Conservation (phyloP, 1,284 basidiomycete genomes). For the Cutaneotrichosporon arboriforme region DNA sequence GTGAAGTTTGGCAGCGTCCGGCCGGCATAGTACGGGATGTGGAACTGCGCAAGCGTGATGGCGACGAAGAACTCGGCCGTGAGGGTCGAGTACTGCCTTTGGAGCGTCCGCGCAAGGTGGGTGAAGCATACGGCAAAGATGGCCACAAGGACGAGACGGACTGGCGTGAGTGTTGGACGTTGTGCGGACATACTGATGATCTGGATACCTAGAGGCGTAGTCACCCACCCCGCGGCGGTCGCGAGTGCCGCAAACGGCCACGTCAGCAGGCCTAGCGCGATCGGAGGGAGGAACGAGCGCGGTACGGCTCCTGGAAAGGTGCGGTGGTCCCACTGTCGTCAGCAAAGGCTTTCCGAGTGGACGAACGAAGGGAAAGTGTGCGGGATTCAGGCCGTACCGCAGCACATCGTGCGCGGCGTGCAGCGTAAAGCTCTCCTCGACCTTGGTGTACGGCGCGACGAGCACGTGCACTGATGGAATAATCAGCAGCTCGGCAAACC, state of each 20-base stretch:
- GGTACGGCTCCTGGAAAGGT: slow-evolving; percentile 85
- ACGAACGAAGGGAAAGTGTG: slow-evolving; percentile 13
- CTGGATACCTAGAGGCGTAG: slow-evolving; percentile 55
- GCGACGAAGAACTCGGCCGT: slow-evolving; percentile 61
- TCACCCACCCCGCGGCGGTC: background rate
- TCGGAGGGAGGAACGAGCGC: slow-evolving; percentile 67
- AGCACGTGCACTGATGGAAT: slow-evolving; percentile 63
- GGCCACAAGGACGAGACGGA: slow-evolving; percentile 67
- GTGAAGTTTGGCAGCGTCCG: slow-evolving; percentile 92
- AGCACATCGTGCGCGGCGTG: slow-evolving; percentile 87
- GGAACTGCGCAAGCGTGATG: slow-evolving; percentile 76
- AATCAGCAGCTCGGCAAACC: slow-evolving; percentile 58
- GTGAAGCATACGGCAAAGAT: slow-evolving; percentile 63
- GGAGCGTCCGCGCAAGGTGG: slow-evolving; percentile 60
- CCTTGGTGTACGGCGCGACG: slow-evolving; percentile 84
- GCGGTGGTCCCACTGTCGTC: slow-evolving; percentile 75
- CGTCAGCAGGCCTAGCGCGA: slow-evolving; percentile 30
- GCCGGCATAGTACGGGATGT: slow-evolving; percentile 86
- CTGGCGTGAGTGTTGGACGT: slow-evolving; percentile 47
- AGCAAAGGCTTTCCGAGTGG: background rate
- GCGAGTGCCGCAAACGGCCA: slow-evolving; percentile 25
- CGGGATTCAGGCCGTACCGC: slow-evolving; percentile 55
- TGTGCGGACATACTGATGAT: slow-evolving; percentile 52
- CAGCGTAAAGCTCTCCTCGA: slow-evolving; percentile 94
- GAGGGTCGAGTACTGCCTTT: slow-evolving; percentile 58